Percentiles rank a stretch among this genome's conserved stretches.
phyloP scores from a whole-genome alignment of 192 early-diverging fungal genomes.

The Entophlyctis luteolus region DNA sequence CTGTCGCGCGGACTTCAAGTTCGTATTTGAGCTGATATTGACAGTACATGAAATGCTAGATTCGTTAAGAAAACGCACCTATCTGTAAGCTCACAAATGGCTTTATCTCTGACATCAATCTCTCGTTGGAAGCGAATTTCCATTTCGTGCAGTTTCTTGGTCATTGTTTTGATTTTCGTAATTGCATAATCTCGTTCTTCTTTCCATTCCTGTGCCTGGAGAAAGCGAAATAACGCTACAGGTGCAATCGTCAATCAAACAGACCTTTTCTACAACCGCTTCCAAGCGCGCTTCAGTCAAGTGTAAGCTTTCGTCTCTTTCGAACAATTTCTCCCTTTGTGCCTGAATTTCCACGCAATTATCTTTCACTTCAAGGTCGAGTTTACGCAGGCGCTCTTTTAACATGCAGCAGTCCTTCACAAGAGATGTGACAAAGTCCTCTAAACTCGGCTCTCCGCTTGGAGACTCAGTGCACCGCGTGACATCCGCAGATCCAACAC shows the following conservation, averaged over 20 bases:
- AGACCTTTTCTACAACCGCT: not conserved
- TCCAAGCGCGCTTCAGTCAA: not conserved
- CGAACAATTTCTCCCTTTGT: too few species aligned
- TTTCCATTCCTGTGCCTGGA: not conserved
- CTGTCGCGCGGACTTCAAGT: not conserved
- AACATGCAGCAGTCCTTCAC: too few species aligned
- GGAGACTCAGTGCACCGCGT: too few species aligned
- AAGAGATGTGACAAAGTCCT: too few species aligned
- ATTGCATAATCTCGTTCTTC: slow-evolving; percentile 8
- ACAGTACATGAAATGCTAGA: not conserved
- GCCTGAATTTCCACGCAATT: too few species aligned
- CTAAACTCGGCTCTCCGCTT: too few species aligned
- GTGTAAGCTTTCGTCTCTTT: too few species aligned
- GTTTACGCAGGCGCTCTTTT: too few species aligned
- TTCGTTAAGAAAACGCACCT: not conserved
- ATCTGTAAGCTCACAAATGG: not conserved
- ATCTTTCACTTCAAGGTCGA: too few species aligned
- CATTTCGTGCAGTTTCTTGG: not conserved
- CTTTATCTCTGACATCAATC: not conserved
- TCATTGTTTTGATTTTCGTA: slow-evolving; percentile 11
- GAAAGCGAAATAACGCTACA: not conserved
- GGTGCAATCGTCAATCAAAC: too few species aligned
- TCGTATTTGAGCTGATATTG: not conserved
- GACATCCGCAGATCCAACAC: too few species aligned
- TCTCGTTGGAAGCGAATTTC: not conserved